Evolutionary conservation across 2,329 filamentous ascomycete species (phyloP).

Genomic region (Hypoxylon sp.): DNA sequence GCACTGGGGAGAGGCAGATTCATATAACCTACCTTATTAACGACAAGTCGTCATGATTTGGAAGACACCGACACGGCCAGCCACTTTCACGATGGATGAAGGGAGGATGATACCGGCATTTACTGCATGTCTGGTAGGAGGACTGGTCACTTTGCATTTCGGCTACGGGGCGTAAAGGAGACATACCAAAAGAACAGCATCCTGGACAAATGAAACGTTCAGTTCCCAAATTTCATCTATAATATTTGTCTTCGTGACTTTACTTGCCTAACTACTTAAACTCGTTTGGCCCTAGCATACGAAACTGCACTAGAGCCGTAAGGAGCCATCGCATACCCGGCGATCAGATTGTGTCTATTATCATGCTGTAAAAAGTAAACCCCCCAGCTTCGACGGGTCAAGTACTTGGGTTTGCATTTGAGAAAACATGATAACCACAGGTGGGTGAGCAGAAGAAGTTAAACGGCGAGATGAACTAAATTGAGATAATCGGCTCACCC

Average conservation of each 20-base stretch:
- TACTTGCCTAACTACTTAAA: neutral
- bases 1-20: constrained; percentile 39
- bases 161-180: constrained; percentile 66
- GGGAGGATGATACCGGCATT: constrained; percentile 33
- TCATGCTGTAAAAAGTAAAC: neutral
- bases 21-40: constrained; percentile 44
- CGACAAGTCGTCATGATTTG: constrained; percentile 48
- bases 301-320: neutral
- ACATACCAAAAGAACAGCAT: constrained; percentile 65
- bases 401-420: neutral
- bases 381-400: neutral
- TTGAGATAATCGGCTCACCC: too few species aligned
- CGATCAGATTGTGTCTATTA: neutral
- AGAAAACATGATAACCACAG: neutral
- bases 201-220: constrained; percentile 56
- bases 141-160: constrained; percentile 66
- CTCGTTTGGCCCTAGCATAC: neutral
- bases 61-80: constrained; percentile 44
- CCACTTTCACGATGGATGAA: constrained; percentile 41
- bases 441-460: neutral
- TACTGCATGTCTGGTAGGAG: constrained; percentile 50
- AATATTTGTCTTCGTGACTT: constrained; percentile 13
- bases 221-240: constrained; percentile 42
- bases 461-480: neutral
- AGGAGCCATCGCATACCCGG: neutral